Evolutionary conservation across 1,284 basidiomycete genomes (phyloP).

Genomic region (Pholiota adiposa): DNA sequence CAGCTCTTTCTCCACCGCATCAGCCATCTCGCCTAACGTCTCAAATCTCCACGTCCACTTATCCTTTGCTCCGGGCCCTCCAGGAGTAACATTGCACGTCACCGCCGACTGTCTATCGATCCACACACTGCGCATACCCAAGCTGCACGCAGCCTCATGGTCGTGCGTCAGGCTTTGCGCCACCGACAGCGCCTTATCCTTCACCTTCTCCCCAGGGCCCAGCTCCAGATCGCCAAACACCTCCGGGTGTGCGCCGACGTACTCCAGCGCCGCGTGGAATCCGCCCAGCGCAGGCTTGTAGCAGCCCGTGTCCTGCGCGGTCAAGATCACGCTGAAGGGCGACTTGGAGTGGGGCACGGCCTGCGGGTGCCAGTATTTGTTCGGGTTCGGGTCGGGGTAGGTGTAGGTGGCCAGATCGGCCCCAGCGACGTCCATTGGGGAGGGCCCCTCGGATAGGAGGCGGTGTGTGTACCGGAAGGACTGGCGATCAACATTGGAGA

Average conservation of each 20-base stretch:
- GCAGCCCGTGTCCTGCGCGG: conserved; percentile 67
- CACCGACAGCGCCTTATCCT: conserved; percentile 48
- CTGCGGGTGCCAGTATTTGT: conserved; percentile 45
- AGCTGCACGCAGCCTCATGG: conserved; percentile 53
- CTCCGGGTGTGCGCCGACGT: conserved; percentile 46
- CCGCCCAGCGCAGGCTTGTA: conserved; percentile 73
- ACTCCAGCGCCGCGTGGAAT: conserved; percentile 53
- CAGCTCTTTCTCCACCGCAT: conserved; percentile 49
- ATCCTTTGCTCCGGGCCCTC: conserved; percentile 24
- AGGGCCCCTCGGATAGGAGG: conserved; percentile 51
- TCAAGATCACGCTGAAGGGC: conserved; percentile 65
- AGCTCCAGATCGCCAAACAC: conserved; percentile 37
- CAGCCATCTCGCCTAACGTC: conserved; percentile 59
- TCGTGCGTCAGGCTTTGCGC: conserved; percentile 67
- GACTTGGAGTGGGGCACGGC: conserved; percentile 45
- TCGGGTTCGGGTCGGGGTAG: conserved; percentile 33
- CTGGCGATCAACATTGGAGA: conserved; percentile 73
- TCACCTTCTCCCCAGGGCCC: conserved; percentile 39
- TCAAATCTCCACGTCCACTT: conserved; percentile 56
- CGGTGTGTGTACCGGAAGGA: conserved; percentile 65
- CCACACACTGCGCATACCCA: conserved; percentile 61
- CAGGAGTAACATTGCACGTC: conserved; percentile 41
- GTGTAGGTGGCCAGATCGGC: conserved; percentile 30
- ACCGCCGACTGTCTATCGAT: conserved; percentile 59
- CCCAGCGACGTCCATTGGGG: conserved; percentile 19